phyloP scores from a whole-genome alignment of 2,329 filamentous ascomycete genomes.

The Hymenoscyphus linearis region DNA sequence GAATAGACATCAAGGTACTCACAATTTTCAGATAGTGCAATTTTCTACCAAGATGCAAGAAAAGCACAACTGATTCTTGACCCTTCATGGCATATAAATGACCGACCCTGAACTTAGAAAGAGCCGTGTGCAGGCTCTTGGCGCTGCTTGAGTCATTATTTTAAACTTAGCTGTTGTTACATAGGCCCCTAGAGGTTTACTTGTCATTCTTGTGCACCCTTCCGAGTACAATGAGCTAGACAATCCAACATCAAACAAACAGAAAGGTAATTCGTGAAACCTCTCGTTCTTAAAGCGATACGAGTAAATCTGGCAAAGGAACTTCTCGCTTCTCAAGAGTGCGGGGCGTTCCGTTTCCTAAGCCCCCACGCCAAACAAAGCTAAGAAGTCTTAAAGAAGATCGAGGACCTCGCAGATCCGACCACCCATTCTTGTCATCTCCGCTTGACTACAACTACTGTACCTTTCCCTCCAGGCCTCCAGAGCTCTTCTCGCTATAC shows the following conservation, averaged over 20 bases:
- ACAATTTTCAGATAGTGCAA: too few species aligned
- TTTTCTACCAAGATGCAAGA: too few species aligned
- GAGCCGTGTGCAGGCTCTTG: too few species aligned
- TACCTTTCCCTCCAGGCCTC: too few species aligned
- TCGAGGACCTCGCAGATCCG: not conserved
- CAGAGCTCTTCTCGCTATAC: not conserved
- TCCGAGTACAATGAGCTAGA: not conserved
- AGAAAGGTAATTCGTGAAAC: not conserved
- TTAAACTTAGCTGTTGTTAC: not conserved
- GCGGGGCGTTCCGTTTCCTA: not conserved
- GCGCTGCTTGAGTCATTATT: not conserved
- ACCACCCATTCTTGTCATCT: conserved; percentile 2
- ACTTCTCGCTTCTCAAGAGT: not conserved
- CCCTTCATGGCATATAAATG: too few species aligned
- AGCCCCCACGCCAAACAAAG: conserved; percentile 1
- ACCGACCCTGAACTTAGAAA: too few species aligned
- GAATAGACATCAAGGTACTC: too few species aligned
- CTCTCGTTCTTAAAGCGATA: not conserved
- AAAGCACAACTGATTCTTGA: too few species aligned
- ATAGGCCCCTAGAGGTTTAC: not conserved
- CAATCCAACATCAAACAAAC: not conserved
- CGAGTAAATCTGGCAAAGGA: not conserved
- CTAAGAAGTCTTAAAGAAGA: not conserved
- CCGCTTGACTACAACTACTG: not conserved
- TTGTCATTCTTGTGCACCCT: not conserved